Evolutionary conservation across 116 monocot genomes (phyloP).

Genomic region (Thalassia testudinum): DNA sequence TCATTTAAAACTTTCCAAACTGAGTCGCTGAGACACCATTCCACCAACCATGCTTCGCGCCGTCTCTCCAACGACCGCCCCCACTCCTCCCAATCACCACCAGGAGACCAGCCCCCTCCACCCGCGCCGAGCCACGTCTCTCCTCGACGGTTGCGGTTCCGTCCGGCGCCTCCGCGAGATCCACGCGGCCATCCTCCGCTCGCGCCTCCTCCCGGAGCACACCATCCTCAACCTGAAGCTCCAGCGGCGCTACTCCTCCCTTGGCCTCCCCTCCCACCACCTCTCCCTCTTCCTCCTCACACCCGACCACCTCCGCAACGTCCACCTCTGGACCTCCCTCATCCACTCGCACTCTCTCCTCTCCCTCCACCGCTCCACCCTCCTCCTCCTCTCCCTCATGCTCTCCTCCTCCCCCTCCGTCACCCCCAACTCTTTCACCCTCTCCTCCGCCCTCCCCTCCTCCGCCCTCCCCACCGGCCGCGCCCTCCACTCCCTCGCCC

Average conservation of each 20-base stretch:
- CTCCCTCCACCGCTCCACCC: slow-evolving; percentile 23
- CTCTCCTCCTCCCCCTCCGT: slow-evolving; percentile 8
- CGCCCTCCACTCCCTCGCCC: slow-evolving; percentile 18
- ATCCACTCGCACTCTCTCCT: slow-evolving; percentile 42
- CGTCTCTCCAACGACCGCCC: background rate
- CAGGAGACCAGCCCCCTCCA: slow-evolving; percentile 1
- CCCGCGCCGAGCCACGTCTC: slow-evolving; percentile 6
- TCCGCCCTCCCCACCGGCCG: slow-evolving; percentile 9
- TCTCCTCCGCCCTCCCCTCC: slow-evolving; percentile 33
- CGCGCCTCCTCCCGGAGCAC: slow-evolving; percentile 21
- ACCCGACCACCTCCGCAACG: slow-evolving; percentile 23
- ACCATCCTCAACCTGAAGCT: slow-evolving; percentile 48
- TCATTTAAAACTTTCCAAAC: too few relatives aligned
- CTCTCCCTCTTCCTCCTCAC: slow-evolving; percentile 40
- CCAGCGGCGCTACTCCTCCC: slow-evolving; percentile 42
- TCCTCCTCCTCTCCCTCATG: slow-evolving; percentile 39
- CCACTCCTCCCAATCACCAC: slow-evolving; percentile 1
- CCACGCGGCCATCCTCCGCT: slow-evolving; percentile 48
- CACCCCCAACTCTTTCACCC: slow-evolving; percentile 40
- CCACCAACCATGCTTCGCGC: background rate
- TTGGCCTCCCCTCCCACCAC: slow-evolving; percentile 22
- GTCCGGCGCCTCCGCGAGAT: slow-evolving; percentile 21
- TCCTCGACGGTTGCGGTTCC: slow-evolving; percentile 20
- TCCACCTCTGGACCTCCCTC: slow-evolving; percentile 41
- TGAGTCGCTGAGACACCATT: too few relatives aligned